Evolutionary conservation across 2,329 filamentous ascomycete genomes (phyloP), one percentile per base, ranked within the genome.

Genomic region (Neoascochyta sp.): DNA sequence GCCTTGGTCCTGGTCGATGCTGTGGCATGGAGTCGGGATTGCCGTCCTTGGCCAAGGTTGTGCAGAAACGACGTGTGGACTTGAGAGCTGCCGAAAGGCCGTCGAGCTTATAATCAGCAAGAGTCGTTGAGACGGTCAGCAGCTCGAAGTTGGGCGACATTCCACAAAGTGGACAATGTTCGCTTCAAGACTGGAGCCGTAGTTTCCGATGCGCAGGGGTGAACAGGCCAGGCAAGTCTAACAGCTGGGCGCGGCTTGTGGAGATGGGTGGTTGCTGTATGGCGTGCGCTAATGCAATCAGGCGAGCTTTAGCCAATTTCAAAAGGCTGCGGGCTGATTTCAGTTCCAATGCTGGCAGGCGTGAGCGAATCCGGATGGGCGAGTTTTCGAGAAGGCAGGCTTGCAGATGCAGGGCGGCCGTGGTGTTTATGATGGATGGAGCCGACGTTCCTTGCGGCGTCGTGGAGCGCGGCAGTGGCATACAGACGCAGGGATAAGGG

Each of bases 221-320:
- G 25, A 24, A 32, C 36, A 37, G 38, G 44, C 41, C 36, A 43
- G 47, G 39, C 35, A 38, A 39, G 34, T 41, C 31, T 38, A 50
- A 33, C 29, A 39, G 34, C 24, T 43, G 39, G 45, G 47, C 36
- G 38, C 32, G 43, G 45, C 36, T 36, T 39, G 43, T 48, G 44
- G 38, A 50, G 42, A 45, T 43, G 40, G 41, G 42, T 38, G 39
- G 49, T 45, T 47, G 46, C 41, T 40, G 32, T 36, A 41, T 47
- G 45, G 49, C 46, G 44, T 50, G 48, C 50, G 47, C 54, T 55
- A 53, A 48, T 56, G 52, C 50, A 54, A 33, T 32, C 39, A 36
- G 45, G 43, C 38, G 45, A 48, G 34, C 35, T 50, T 46, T 37
- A 50, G 47, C 42, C 34, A 47, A 51, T 41, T 52, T 50, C 40